These are phyloP conservation scores for Zygotorulaspora sp. DNA, from an alignment of 805 yeast genomes.

Conservation along the genomic window DNA sequence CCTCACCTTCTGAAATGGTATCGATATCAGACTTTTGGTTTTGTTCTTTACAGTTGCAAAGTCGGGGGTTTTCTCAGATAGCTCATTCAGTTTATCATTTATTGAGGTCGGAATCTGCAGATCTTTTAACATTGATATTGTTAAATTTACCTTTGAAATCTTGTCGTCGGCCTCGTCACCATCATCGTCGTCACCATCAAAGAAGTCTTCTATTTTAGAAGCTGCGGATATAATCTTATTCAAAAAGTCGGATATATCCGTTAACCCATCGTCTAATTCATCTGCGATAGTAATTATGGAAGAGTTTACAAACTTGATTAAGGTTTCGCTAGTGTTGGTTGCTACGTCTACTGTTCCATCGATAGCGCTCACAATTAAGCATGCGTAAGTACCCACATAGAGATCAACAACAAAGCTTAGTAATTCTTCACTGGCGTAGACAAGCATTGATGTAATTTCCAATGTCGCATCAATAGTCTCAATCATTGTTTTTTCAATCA, in stretches of 20 bases:
- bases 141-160: conserved; percentile 50
- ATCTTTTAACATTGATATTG: conserved; percentile 51
- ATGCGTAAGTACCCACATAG: conserved; percentile 80
- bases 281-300: conserved; percentile 51
- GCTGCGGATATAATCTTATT: conserved; percentile 52
- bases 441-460: conserved; percentile 40
- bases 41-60: conserved; percentile 60
- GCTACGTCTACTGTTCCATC: conserved; percentile 71
- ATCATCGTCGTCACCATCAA: conserved; percentile 44
- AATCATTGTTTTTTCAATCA: conserved; percentile 46
- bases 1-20: conserved; percentile 55
- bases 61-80: conserved; percentile 55
- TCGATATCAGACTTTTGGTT: conserved; percentile 48
- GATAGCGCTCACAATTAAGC: conserved; percentile 70
- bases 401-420: conserved; percentile 64
- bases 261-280: conserved; percentile 63
- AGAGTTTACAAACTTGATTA: conserved; percentile 56
- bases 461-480: conserved; percentile 46
- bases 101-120: conserved; percentile 64
- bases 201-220: conserved; percentile 50
- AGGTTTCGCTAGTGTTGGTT: conserved; percentile 61
- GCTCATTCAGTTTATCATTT: conserved; percentile 48
- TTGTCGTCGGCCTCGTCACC: conserved; percentile 19
- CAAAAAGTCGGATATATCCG: conserved; percentile 52
- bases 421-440: conserved; percentile 56